Evolutionary conservation across 2,329 filamentous ascomycete species (phyloP).

Genomic region (Aureobasidium musti): DNA sequence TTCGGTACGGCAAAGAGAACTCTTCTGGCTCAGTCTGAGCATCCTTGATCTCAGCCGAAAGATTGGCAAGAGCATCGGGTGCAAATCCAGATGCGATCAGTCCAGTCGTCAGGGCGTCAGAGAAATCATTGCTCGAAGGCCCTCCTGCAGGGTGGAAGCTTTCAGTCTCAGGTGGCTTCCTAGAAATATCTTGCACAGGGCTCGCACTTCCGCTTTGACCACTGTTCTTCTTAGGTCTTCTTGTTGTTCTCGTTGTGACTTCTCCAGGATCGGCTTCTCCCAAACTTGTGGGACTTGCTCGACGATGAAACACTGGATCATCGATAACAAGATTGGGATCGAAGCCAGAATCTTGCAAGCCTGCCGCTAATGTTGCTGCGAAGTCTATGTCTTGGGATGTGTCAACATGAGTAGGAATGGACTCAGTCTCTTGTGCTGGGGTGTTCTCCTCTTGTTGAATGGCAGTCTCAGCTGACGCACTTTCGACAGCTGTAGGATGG

Average conservation of each 20-base stretch:
- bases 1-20: conserved; percentile 42
- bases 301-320: conserved; percentile 43
- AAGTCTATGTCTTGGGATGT: conserved; percentile 48
- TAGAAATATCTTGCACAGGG: conserved; percentile 38
- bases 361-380: conserved; percentile 51
- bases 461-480: neutral
- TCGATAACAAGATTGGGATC: conserved; percentile 50
- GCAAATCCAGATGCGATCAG: conserved; percentile 42
- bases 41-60: conserved; percentile 22
- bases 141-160: neutral
- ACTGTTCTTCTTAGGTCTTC: conserved; percentile 37
- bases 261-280: conserved; percentile 42
- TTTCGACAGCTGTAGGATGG: neutral
- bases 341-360: conserved; percentile 51
- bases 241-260: conserved; percentile 35
- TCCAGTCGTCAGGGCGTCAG: conserved; percentile 43
- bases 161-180: conserved; percentile 32
- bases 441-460: neutral
- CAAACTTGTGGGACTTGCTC: conserved; percentile 40
- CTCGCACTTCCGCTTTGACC: conserved; percentile 41
- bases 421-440: neutral
- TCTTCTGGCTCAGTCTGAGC: conserved; percentile 37
- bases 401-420: neutral
- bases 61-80: conserved; percentile 30
- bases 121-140: conserved; percentile 37